phyloP scores from a whole-genome alignment of 139 green algal genomes.

The Coelastrella sp. region DNA sequence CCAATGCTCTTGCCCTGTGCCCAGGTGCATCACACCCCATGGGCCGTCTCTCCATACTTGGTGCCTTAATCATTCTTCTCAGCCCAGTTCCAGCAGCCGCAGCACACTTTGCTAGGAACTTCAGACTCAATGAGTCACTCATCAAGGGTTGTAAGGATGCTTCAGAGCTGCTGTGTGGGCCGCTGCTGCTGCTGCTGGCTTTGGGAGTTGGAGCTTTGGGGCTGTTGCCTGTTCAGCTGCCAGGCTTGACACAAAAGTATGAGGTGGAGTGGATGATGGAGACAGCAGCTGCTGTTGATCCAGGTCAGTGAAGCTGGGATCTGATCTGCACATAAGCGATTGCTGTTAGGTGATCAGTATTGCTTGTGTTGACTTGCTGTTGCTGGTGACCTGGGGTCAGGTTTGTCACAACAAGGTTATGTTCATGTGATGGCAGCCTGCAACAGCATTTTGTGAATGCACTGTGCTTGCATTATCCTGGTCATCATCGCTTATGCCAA shows the following conservation, averaged over 20 bases:
- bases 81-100: constrained; percentile 43
- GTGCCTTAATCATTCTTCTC: neutral
- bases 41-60: neutral
- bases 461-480: neutral
- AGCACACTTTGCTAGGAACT: constrained; percentile 48
- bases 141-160: constrained; percentile 29
- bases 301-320: neutral
- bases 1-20: constrained; percentile 42
- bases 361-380: neutral
- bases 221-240: neutral
- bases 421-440: too few species aligned
- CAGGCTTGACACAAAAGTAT: neutral
- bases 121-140: constrained; percentile 63
- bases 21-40: neutral
- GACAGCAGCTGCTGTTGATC: constrained; percentile 1
- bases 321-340: neutral
- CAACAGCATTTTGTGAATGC: too few species aligned
- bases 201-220: neutral
- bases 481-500: neutral
- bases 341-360: neutral
- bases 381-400: neutral
- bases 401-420: too few species aligned
- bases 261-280: neutral
- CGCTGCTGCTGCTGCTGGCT: constrained; percentile 21
- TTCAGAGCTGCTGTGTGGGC: neutral